These are phyloP conservation scores for Cerrena zonata DNA, from an alignment of 1,284 basidiomycete genomes.

Conservation along the genomic window DNA sequence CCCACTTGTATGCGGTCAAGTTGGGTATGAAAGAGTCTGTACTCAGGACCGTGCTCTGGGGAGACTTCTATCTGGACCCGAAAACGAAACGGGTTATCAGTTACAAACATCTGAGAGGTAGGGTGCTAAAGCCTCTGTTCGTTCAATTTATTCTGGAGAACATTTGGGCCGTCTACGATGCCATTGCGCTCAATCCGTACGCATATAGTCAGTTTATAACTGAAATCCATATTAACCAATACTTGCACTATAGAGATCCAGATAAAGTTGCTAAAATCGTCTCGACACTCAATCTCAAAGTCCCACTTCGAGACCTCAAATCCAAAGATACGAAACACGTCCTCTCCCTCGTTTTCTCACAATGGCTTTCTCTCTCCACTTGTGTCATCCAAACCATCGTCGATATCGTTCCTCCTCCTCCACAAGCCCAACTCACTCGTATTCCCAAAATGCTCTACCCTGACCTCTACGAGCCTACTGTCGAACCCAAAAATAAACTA, in stretches of 20 bases:
- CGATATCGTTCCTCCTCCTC: constrained; percentile 86
- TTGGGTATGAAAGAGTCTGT: constrained; percentile 88
- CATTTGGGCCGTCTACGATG: constrained; percentile 94
- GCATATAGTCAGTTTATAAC: constrained; percentile 5
- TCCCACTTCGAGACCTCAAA: constrained; percentile 84
- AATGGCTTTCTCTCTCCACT: constrained; percentile 94
- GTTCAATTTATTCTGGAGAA: constrained; percentile 98
- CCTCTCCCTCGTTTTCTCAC: constrained; percentile 83
- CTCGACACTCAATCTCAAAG: constrained; percentile 74
- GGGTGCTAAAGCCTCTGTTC: constrained; percentile 91
- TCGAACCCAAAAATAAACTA: constrained; percentile 68
- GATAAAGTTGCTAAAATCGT: constrained; percentile 91
- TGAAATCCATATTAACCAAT: neutral
- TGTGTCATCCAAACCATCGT: constrained; percentile 90
- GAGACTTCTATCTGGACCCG: constrained; percentile 94
- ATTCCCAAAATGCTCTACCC: constrained; percentile 94
- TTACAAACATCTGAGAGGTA: constrained; percentile 82
- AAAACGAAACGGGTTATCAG: constrained; percentile 93
- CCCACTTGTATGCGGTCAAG: constrained; percentile 87
- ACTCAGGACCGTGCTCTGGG: constrained; percentile 88
- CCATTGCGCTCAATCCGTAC: constrained; percentile 79
- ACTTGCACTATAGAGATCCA: constrained; percentile 54
- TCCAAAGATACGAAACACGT: constrained; percentile 86
- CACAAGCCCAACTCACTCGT: constrained; percentile 74
- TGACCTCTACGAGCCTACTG: constrained; percentile 52